A percentile compares a stretch with the other conserved stretches of the same genome.
Conservation (phyloP, 2,329 filamentous ascomycete species). For the Fusarium mangiferae region DNA sequence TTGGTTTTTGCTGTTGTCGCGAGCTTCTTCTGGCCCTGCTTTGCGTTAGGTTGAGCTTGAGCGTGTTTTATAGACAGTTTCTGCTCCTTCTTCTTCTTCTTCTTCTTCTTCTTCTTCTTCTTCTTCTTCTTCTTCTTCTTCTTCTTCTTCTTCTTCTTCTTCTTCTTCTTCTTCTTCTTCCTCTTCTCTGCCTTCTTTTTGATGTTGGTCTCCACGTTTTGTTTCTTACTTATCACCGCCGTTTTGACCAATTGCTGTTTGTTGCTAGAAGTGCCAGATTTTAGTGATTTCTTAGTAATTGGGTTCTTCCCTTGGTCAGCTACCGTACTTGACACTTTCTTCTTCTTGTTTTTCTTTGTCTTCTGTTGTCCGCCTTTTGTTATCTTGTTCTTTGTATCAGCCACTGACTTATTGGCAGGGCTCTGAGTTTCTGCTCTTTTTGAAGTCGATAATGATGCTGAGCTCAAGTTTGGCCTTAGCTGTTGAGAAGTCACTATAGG, state of each 20-base stretch:
- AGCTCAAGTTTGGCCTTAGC: not conserved
- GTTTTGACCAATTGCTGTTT: not conserved
- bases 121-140: not conserved
- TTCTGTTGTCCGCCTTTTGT: not conserved
- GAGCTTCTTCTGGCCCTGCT: not conserved
- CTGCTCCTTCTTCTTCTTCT: too few relatives aligned
- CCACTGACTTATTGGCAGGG: not conserved
- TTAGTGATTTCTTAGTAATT: not conserved
- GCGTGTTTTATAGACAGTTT: not conserved
- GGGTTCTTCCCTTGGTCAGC: not conserved
- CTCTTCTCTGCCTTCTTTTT: not conserved
- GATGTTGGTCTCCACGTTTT: accelerated
- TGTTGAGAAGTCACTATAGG: not conserved
- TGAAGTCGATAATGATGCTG: not conserved
- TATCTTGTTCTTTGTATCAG: not conserved
- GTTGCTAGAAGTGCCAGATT: not conserved
- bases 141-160: not conserved
- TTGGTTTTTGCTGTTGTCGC: not conserved
- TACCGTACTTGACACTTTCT: accelerated
- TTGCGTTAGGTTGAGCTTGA: not conserved
- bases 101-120: not conserved
- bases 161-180: too few relatives aligned
- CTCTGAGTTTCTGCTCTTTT: not conserved
- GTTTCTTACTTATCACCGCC: too few relatives aligned
- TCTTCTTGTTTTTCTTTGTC: not conserved